A percentile compares a stretch with the other conserved stretches of the same genome.
Conservation (phyloP, 257 asterid genomes). For the Solanum pinnatisectum region DNA sequence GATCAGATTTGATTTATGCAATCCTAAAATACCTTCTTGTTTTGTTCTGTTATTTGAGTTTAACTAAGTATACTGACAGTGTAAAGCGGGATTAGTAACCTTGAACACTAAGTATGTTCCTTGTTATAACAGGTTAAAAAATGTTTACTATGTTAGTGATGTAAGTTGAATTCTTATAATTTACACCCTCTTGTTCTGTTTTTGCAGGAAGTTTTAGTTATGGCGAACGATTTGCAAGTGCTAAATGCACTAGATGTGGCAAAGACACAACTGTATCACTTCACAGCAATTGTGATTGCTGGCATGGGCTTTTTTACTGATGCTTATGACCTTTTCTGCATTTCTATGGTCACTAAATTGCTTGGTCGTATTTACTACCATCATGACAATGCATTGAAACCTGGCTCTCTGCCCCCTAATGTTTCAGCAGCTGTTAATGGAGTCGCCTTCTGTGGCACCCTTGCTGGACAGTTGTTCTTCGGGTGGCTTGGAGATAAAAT, state of each 20-base stretch:
- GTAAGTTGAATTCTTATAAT: neutral
- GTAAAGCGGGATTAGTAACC: neutral
- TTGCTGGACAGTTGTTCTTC: slow-evolving; percentile 25
- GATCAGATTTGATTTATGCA: neutral
- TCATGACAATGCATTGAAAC: neutral
- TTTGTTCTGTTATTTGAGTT: neutral
- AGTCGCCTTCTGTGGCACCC: slow-evolving; percentile 30
- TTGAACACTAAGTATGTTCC: neutral
- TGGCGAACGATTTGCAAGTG: slow-evolving; percentile 27
- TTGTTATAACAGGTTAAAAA: neutral
- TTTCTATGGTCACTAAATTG: slow-evolving; percentile 26
- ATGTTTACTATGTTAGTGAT: neutral
- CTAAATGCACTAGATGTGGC: slow-evolving; percentile 32
- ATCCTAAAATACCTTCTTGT: neutral
- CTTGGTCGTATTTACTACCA: slow-evolving; percentile 29
- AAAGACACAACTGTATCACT: slow-evolving; percentile 28
- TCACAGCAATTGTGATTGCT: slow-evolving; percentile 33
- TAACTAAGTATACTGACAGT: neutral
- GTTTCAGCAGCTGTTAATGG: slow-evolving; percentile 20
- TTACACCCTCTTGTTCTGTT: neutral
- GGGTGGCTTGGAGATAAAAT: slow-evolving; percentile 40
- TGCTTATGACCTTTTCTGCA: slow-evolving; percentile 36
- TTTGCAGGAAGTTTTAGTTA: neutral
- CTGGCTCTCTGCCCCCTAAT: slow-evolving; percentile 26
- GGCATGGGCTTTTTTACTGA: slow-evolving; percentile 45